Conservation (phyloP, 2,329 filamentous ascomycete genomes). For the Alternaria hordeiaustralica region DNA sequence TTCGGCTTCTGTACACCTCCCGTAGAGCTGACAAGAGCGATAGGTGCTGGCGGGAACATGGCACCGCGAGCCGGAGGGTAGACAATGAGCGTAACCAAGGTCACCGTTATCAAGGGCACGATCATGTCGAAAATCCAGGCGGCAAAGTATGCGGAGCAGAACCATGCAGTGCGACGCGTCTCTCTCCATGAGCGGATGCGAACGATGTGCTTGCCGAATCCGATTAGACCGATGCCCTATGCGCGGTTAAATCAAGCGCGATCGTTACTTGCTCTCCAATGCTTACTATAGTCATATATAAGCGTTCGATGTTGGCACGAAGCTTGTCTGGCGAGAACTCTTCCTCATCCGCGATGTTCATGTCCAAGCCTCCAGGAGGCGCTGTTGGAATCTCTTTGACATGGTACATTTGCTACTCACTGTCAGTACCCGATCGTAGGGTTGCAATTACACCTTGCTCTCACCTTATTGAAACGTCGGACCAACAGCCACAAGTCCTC, state of each 20-base stretch:
- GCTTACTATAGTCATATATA: conserved; percentile 76
- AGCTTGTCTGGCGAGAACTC: conserved; percentile 87
- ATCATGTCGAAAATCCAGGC: conserved; percentile 80
- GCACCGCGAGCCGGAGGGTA: conserved; percentile 67
- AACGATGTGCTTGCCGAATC: conserved; percentile 74
- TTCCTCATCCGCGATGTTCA: conserved; percentile 82
- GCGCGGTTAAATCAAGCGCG: conserved; percentile 8
- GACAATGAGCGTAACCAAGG: conserved; percentile 69
- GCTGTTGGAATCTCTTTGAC: conserved; percentile 71
- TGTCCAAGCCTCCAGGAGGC: conserved; percentile 72
- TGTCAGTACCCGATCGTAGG: conserved; percentile 25
- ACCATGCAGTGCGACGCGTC: conserved; percentile 68
- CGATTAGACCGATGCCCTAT: conserved; percentile 67
- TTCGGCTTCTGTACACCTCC: conserved; percentile 80
- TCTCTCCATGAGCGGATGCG: conserved; percentile 83
- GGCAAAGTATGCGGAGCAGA: conserved; percentile 65
- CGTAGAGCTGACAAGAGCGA: conserved; percentile 72
- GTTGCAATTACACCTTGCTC: not conserved
- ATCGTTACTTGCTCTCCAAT: not conserved
- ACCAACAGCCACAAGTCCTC: conserved; percentile 76
- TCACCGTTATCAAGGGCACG: conserved; percentile 64
- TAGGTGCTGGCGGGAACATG: conserved; percentile 79
- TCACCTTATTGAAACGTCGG: conserved; percentile 75
- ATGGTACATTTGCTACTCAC: conserved; percentile 65
- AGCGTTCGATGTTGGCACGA: conserved; percentile 75